phyloP scores from a whole-genome alignment of 2,329 filamentous ascomycete genomes.

The Pseudocercospora ulei region DNA sequence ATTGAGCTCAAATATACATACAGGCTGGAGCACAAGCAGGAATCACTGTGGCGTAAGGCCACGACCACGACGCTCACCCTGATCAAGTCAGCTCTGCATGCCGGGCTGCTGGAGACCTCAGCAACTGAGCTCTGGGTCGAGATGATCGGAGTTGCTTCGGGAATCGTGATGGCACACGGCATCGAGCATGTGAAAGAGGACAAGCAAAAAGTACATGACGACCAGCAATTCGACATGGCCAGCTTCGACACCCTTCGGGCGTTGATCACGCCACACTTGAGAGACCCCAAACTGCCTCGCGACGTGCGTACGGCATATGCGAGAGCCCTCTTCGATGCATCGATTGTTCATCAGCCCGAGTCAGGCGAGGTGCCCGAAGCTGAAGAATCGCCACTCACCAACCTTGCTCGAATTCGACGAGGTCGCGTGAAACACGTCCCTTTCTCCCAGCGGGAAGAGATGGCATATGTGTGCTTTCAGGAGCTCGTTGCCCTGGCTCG shows the following conservation, averaged over 20 bases:
- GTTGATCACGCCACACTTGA: constrained; percentile 65
- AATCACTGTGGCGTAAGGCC: constrained; percentile 68
- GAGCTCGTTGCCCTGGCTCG: constrained; percentile 50
- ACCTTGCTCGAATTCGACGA: constrained; percentile 55
- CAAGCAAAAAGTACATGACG: constrained; percentile 44
- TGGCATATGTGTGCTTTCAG: constrained; percentile 71
- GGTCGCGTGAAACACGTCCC: constrained; percentile 62
- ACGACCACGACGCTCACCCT: constrained; percentile 62
- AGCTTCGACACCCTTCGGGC: constrained; percentile 60
- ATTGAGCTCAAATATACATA: constrained; percentile 75
- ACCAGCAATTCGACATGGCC: constrained; percentile 71
- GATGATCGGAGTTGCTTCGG: constrained; percentile 33
- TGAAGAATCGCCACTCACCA: constrained; percentile 47
- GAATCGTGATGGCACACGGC: constrained; percentile 35
- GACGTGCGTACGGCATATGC: constrained; percentile 59
- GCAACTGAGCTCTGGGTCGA: constrained; percentile 43
- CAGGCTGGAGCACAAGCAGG: constrained; percentile 58
- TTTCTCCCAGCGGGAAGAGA: constrained; percentile 56
- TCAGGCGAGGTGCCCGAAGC: constrained; percentile 49
- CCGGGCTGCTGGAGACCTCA: constrained; percentile 28
- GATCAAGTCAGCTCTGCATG: constrained; percentile 42
- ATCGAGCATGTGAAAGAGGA: constrained; percentile 28
- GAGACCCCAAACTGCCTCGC: constrained; percentile 56
- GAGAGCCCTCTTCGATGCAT: constrained; percentile 67
- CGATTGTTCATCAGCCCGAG: constrained; percentile 61